Base-by-base conservation (phyloP, 169 alveolate species). In the Eimeria necatrix region DNA sequence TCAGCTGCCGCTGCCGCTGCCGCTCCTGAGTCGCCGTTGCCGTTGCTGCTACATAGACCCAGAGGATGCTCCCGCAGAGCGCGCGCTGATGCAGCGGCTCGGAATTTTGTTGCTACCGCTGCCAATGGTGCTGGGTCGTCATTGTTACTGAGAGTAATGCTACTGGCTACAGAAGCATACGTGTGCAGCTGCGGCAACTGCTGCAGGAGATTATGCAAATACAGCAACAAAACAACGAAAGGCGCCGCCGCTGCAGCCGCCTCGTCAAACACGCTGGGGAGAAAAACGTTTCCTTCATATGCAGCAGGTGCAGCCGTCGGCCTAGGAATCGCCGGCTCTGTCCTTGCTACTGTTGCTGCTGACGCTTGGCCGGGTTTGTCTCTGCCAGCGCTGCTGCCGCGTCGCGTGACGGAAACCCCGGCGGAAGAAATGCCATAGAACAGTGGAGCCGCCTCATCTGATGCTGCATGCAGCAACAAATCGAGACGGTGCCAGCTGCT, bases 371-470 rank as follows among this genome's bases (percentile, higher is more conserved):
- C 87, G 10, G 18, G 7, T 51, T 46, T 51, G 8, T 12, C 85
- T 10, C 18, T 20, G 7, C 53, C 56, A 32, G 59, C 56, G 76
- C 91, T 60, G 70, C 89, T 80, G 89, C 71, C 49, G 51, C 49
- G 61, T 4, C 89, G 89, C 9, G 89, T 51, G 24, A 80, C 89
- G 49, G 68, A 4, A 48, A 80, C 71, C 68, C 71, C 70, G 6
- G 89, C 70, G 49, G 89, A 80, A 52, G 89, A 85, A 20, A 64
- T 46, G 16, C 49, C 74, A 59, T n/a, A 32, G 71, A 91, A 81
- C 14, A 91, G 83, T 22, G 70, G 78, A 22, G 95, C 95, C 6
- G 95, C 95, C 71, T 91, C 95, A n/a, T 91, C 90, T 18, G 95
- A 74, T 3, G 89, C 90, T 4, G 91, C 95, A 52, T 61, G 81